phyloP scores from a whole-genome alignment of 495 filamentous ascomycete genomes.

The Penicillium cinerascens region DNA sequence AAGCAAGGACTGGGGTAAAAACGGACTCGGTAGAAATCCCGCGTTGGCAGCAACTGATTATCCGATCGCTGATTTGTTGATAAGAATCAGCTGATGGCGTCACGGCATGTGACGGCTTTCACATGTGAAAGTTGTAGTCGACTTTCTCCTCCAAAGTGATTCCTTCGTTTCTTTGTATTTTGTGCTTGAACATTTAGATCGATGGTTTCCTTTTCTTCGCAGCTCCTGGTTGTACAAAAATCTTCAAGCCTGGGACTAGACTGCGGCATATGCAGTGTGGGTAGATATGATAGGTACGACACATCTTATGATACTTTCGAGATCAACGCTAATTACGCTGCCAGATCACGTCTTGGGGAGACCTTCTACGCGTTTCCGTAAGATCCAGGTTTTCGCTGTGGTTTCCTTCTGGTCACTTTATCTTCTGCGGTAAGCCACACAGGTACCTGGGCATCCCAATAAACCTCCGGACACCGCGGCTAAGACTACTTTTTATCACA shows the following conservation, averaged over 20 bases:
- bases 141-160: neutral
- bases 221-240: neutral
- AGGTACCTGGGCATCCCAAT: neutral
- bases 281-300: constrained; percentile 37
- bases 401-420: constrained; percentile 89
- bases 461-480: neutral
- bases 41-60: neutral
- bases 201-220: neutral
- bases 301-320: neutral
- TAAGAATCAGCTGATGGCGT: constrained; percentile 16
- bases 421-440: constrained; percentile 57
- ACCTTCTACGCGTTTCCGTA: constrained; percentile 84
- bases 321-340: neutral
- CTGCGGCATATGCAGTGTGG: neutral
- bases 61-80: neutral
- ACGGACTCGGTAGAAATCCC: neutral
- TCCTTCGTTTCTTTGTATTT: neutral
- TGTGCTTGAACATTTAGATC: neutral
- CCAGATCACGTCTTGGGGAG: constrained; percentile 87
- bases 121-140: constrained; percentile 26
- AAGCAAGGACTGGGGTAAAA: neutral
- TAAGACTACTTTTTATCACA: constrained; percentile 23
- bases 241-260: neutral
- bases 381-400: constrained; percentile 88
- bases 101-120: constrained; percentile 32